Evolutionary conservation across 2,329 filamentous ascomycete genomes (phyloP), one percentile per base, ranked within the genome.

Genomic region (Colletotrichum endophyticum): DNA sequence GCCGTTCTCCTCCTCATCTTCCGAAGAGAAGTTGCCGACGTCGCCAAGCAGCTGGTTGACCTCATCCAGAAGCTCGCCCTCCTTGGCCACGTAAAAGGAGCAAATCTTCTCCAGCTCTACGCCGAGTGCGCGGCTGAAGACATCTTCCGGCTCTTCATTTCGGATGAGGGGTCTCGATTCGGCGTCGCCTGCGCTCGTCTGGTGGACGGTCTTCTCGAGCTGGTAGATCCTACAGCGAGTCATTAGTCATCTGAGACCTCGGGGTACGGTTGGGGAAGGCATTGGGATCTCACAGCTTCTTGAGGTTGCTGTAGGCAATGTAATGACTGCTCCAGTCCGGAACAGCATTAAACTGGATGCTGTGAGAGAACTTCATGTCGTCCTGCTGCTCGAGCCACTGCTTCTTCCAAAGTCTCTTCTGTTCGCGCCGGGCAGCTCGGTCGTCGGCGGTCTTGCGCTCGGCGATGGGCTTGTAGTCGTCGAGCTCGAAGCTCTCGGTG

Each of bases 341-440:
- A 81, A 99, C 97, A 78, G 97, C 96, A 88, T 99, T 99, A 88
- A 99, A 99, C 89, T 99, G 97, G 81, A 99, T 94, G 87, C 96
- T 99, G 85, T 99, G 97, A 22, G 96, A 99, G 90, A 99, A 99
- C 93, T 99, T 99, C 97, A 99, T 99, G 83, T 95, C 95, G 92
- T 94, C 93, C 79, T 89, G 91, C 80, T 93, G 89, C 81, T 95
- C 91, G 81, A 96, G 92, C 89, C 91, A 91, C 82, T 88, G 88
- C 84, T 92, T 90, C 88, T 96, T 96, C 84, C 90, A 88, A 79
- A 86, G 85, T 82, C 89, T 87, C 84, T 91, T 93, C 25, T 83
- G 80, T 78, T 78, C 82, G 79, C 80, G 81, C 70, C 83, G 84
- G 49, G 80, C 78, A 74, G 86, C 83, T 70, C 81, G 82, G 36